A percentile compares a stretch with the other conserved stretches of the same genome.
Conservation (phyloP, 192 early-diverging fungal genomes). For the Nowakowskiella sp. region DNA sequence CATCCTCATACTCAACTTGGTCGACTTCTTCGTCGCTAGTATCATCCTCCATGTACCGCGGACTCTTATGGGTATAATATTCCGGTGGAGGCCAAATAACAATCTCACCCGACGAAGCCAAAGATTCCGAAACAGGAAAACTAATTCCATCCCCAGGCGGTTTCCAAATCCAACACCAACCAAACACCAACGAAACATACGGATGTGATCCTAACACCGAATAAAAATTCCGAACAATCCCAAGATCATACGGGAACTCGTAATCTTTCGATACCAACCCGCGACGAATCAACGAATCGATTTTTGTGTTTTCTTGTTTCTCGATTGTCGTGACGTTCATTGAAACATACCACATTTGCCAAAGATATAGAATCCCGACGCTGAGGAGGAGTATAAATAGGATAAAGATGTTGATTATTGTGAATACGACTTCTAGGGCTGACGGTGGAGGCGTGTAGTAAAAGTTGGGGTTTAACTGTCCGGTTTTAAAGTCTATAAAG, state of each 20-base stretch:
- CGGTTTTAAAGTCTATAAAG: slow-evolving; percentile 17
- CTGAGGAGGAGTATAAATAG: slow-evolving; percentile 59
- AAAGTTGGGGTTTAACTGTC: neutral
- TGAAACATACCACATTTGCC: slow-evolving; percentile 63
- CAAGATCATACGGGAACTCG: slow-evolving; percentile 76
- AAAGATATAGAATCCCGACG: slow-evolving; percentile 59
- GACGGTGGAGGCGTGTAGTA: slow-evolving; percentile 45
- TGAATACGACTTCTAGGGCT: slow-evolving; percentile 56
- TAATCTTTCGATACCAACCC: slow-evolving; percentile 52
- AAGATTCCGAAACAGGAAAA: slow-evolving; percentile 48
- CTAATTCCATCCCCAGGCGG: slow-evolving; percentile 57
- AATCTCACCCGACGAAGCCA: slow-evolving; percentile 11
- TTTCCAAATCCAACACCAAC: slow-evolving; percentile 71
- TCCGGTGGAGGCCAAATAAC: slow-evolving; percentile 70
- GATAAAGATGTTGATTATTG: slow-evolving; percentile 67
- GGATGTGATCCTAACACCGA: slow-evolving; percentile 69
- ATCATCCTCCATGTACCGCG: neutral
- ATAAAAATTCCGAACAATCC: slow-evolving; percentile 62
- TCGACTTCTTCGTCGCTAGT: slow-evolving; percentile 3
- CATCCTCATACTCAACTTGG: slow-evolving; percentile 2
- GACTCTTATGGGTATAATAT: slow-evolving; percentile 34
- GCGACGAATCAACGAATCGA: slow-evolving; percentile 49
- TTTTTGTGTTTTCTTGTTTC: slow-evolving; percentile 64
- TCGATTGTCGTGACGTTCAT: slow-evolving; percentile 81
- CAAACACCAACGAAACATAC: slow-evolving; percentile 37